Evolutionary conservation across 2,329 filamentous ascomycete species (phyloP).

Genomic region (Berkeleyomyces basicola): DNA sequence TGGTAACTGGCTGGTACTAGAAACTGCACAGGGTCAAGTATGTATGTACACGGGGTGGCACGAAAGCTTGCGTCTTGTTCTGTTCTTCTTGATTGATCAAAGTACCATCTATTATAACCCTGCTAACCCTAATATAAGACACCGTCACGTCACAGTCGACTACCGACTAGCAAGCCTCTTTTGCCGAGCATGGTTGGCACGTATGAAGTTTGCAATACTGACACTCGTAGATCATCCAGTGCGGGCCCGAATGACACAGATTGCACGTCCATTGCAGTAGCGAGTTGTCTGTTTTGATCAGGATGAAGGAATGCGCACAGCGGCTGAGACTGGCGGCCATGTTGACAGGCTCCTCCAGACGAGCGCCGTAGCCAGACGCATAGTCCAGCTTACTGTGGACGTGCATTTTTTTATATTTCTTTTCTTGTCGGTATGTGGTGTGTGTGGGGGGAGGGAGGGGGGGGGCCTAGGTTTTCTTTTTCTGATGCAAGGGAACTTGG

Average conservation of each 20-base stretch:
- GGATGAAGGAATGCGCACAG: constrained; percentile 45
- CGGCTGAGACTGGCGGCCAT: constrained; percentile 17
- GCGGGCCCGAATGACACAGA: constrained; percentile 45
- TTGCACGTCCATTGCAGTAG: constrained; percentile 50
- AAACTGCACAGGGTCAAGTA: no score
- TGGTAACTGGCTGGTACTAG: no score
- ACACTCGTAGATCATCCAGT: constrained; percentile 55
- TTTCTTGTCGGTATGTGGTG: neutral
- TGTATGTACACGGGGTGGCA: no score
- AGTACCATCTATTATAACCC: neutral
- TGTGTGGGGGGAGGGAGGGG: neutral
- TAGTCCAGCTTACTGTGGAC: neutral
- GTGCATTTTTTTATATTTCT: neutral
- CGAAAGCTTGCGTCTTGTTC: no score
- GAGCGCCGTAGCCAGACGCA: neutral
- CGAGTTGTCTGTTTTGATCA: constrained; percentile 51
- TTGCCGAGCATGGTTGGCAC: constrained; percentile 35
- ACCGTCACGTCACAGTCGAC: neutral
- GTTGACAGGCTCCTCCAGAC: constrained; percentile 5
- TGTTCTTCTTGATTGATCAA: no score
- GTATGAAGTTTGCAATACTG: constrained; percentile 50
- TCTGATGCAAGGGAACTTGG: constrained; percentile 1
- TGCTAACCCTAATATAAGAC: neutral
- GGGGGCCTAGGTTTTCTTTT: neutral
- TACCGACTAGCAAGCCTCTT: neutral